A percentile compares a stretch with the other conserved stretches of the same genome.
phyloP scores from a whole-genome alignment of 805 yeast genomes.

The Ogataea siamensis region DNA sequence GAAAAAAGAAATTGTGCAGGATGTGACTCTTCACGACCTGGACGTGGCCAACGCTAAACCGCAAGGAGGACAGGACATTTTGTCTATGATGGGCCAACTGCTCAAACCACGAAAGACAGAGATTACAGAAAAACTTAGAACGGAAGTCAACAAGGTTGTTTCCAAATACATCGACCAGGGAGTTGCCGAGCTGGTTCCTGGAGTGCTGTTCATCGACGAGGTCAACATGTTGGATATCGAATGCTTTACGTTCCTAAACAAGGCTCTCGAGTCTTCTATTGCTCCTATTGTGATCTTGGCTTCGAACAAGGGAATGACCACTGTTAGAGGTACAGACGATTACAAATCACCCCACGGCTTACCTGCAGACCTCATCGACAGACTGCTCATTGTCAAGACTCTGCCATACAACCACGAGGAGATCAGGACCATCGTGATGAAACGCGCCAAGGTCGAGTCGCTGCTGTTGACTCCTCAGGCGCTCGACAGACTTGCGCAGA shows the following conservation, averaged over 20 bases:
- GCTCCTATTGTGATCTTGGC: conserved; percentile 99
- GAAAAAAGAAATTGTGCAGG: conserved; percentile 93
- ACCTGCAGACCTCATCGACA: conserved; percentile 90
- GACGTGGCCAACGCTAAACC: conserved; percentile 97
- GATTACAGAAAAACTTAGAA: conserved; percentile 91
- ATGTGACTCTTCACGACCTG: conserved; percentile 96
- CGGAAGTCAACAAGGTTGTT: conserved; percentile 93
- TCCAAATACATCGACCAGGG: conserved; percentile 99
- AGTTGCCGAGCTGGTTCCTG: conserved; percentile 96
- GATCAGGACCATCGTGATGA: conserved; percentile 78
- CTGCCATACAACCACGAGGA: conserved; percentile 75
- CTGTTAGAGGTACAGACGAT: conserved; percentile 89
- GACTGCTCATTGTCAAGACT: conserved; percentile 91
- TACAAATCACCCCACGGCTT: conserved; percentile 92
- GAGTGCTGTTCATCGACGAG: conserved; percentile 96
- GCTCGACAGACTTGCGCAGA: conserved; percentile 79
- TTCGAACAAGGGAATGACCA: conserved; percentile 93
- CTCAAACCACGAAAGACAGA: conserved; percentile 96
- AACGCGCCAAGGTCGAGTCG: conserved; percentile 93
- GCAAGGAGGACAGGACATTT: conserved; percentile 94
- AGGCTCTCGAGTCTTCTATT: conserved; percentile 94
- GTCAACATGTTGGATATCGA: conserved; percentile 98
- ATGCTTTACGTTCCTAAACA: conserved; percentile 90
- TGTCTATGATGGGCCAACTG: conserved; percentile 97
- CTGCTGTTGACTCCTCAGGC: conserved; percentile 82